Evolutionary conservation across 495 filamentous ascomycete genomes (phyloP).

Genomic region (Neurospora sublineolata): DNA sequence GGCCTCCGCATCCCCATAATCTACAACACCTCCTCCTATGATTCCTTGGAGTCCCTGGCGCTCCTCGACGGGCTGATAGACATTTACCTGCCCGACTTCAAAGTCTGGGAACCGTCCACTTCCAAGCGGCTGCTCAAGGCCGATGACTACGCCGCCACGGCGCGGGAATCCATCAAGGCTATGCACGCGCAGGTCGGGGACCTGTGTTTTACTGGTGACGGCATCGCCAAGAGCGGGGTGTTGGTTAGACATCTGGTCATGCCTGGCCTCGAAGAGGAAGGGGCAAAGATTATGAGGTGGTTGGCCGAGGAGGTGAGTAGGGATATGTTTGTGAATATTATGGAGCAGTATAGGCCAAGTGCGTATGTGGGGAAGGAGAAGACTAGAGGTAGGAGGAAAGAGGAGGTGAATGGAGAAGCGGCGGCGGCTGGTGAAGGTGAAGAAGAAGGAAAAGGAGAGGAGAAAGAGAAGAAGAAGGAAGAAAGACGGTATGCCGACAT

Average conservation of each 20-base stretch:
- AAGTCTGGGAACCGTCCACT: slow-evolving; percentile 53
- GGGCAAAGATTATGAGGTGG: slow-evolving; percentile 56
- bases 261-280: slow-evolving; percentile 60
- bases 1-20: slow-evolving; percentile 59
- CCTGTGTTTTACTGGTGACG: slow-evolving; percentile 62
- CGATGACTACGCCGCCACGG: slow-evolving; percentile 54
- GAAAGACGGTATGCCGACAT: slow-evolving; percentile 61
- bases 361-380: slow-evolving; percentile 63
- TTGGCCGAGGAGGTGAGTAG: slow-evolving; percentile 52
- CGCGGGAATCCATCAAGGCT: slow-evolving; percentile 57
- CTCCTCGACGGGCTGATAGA: slow-evolving; percentile 65
- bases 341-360: slow-evolving; percentile 70
- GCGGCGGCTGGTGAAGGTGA: slow-evolving; percentile 4
- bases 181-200: slow-evolving; percentile 73
- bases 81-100: slow-evolving; percentile 72
- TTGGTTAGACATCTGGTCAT: slow-evolving; percentile 67
- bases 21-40: slow-evolving; percentile 70
- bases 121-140: slow-evolving; percentile 62
- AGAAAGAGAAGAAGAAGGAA: slow-evolving; percentile 12
- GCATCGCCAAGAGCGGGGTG: slow-evolving; percentile 61
- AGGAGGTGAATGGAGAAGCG: slow-evolving; percentile 2
- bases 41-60: slow-evolving; percentile 52
- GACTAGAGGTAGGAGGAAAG: slow-evolving; percentile 15
- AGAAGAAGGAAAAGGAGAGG: neutral
- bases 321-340: slow-evolving; percentile 60